A percentile compares a stretch with the other conserved stretches of the same genome.
These are phyloP conservation scores for Mortierella sp. DNA, from an alignment of 371 early-diverging fungal genomes.

Conservation along the genomic window DNA sequence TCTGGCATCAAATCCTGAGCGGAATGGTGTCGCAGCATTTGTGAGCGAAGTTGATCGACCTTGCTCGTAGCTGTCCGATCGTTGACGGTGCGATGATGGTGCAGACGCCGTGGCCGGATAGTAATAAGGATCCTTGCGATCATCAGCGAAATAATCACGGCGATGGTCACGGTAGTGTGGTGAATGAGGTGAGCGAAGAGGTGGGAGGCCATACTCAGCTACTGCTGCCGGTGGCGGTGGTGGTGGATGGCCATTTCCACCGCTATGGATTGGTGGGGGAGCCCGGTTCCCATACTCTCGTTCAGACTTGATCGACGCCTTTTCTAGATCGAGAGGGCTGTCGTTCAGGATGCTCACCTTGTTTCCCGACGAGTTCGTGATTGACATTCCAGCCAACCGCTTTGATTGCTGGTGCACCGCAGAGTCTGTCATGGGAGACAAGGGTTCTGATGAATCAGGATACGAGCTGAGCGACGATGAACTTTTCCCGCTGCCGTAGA, in stretches of 20 bases:
- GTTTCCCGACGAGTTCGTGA: slow-evolving; percentile 49
- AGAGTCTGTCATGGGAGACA: slow-evolving; percentile 37
- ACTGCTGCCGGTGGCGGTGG: neutral
- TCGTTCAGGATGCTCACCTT: slow-evolving; percentile 52
- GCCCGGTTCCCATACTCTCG: neutral
- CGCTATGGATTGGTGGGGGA: neutral
- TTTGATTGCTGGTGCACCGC: slow-evolving; percentile 48
- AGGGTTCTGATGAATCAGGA: too few relatives aligned
- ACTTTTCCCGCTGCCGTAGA: neutral
- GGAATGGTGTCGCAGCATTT: slow-evolving; percentile 44
- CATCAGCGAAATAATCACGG: slow-evolving; percentile 35
- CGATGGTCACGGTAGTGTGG: slow-evolving; percentile 32
- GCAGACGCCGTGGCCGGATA: too few relatives aligned
- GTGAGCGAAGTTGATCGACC: slow-evolving; percentile 43
- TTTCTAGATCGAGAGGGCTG: slow-evolving; percentile 23
- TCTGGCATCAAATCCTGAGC: slow-evolving; percentile 31
- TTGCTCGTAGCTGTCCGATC: slow-evolving; percentile 45
- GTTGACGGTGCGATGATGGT: slow-evolving; percentile 22
- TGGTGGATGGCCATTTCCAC: slow-evolving; percentile 12
- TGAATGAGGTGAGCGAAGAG: slow-evolving; percentile 42
- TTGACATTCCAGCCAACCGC: slow-evolving; percentile 49
- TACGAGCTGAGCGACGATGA: neutral
- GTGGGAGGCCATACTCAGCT: slow-evolving; percentile 26
- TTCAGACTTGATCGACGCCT: slow-evolving; percentile 6
- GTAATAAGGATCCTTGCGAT: slow-evolving; percentile 37